A percentile compares a stretch with the other conserved stretches of the same genome.
phyloP scores from a whole-genome alignment of 441 rosid species.

The Manihot esculenta region DNA sequence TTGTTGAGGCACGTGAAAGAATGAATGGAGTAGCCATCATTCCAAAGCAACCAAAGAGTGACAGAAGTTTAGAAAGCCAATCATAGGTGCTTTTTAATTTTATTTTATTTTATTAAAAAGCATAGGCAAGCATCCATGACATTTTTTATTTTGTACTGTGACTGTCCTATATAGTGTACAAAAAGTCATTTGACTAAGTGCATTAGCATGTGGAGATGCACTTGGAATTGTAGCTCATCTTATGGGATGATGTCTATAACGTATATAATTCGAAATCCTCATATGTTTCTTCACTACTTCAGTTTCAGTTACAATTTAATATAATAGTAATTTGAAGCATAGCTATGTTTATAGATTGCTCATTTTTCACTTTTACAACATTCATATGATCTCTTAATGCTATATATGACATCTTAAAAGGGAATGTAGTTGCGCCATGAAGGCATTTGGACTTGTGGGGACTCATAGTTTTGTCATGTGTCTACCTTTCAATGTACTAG shows the following conservation, averaged over 20 bases:
- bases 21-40: conserved; percentile 75
- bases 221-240: conserved; percentile 45
- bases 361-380: background rate
- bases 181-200: conserved; percentile 40
- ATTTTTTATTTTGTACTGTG: conserved; percentile 28
- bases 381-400: too few species aligned
- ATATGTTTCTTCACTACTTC: too few species aligned
- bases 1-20: conserved; percentile 97
- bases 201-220: conserved; percentile 42
- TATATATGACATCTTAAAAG: too few species aligned
- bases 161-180: conserved; percentile 41
- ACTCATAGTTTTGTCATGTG: too few species aligned
- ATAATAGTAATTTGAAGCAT: background rate
- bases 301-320: too few species aligned
- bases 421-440: too few species aligned
- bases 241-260: too few species aligned
- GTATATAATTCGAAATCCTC: conserved; percentile 47
- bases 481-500: too few species aligned
- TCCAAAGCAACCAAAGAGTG: conserved; percentile 69
- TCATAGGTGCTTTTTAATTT: conserved; percentile 34
- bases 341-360: too few species aligned
- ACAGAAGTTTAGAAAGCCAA: conserved; percentile 63
- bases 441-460: too few species aligned
- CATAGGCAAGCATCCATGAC: conserved; percentile 54
- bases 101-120: conserved; percentile 27